Evolutionary conservation across 306 rosid species (phyloP).

Genomic region (Cicer judaicum): DNA sequence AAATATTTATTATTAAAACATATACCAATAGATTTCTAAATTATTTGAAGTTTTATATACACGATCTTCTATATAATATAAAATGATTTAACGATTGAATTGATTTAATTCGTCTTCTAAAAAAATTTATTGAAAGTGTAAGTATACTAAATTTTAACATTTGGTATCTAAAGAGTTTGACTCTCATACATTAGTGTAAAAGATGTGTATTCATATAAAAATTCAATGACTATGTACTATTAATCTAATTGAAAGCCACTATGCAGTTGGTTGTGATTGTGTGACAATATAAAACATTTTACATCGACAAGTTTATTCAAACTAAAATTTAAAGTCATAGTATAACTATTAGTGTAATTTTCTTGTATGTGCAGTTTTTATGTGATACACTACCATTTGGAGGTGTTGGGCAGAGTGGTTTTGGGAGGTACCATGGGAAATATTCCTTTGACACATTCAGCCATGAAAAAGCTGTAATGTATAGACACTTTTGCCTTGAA

Average conservation of each 20-base stretch:
- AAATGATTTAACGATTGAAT: not conserved
- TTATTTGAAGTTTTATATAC: not conserved
- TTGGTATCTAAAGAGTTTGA: not conserved
- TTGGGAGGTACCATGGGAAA: constrained; percentile 96
- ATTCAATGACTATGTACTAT: no score
- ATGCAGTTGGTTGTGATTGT: no score
- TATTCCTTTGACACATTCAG: constrained; percentile 84
- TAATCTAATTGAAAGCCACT: no score
- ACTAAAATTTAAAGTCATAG: not conserved
- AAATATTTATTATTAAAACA: not conserved
- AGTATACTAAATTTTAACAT: not conserved
- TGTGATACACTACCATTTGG: constrained; percentile 56
- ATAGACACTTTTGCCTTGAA: constrained; percentile 65
- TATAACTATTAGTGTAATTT: not conserved
- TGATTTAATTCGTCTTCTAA: not conserved
- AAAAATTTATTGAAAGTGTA: not conserved
- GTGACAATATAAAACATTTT: no score
- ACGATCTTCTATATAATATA: not conserved
- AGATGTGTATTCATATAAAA: not conserved
- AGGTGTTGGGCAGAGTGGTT: constrained; percentile 74
- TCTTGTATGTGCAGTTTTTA: constrained; percentile 50
- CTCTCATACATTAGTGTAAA: no score
- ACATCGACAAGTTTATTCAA: no score
- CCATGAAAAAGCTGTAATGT: constrained; percentile 84
- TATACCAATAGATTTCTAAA: not conserved